These are phyloP conservation scores for Tephrocybe sp. DNA, from an alignment of 768 basidiomycete genomes.

Conservation along the genomic window DNA sequence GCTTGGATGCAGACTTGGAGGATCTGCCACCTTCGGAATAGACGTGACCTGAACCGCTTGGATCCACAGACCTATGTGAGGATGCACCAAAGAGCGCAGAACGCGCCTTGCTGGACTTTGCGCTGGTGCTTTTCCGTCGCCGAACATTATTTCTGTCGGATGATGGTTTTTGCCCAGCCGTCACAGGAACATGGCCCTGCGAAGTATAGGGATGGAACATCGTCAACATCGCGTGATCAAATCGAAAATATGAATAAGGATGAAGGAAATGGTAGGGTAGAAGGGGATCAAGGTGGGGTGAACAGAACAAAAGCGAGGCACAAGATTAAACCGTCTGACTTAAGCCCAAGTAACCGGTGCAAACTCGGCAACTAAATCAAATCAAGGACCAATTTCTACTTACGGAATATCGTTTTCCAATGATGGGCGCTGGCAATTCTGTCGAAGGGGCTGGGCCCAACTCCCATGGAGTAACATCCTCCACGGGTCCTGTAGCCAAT, in stretches of 20 bases:
- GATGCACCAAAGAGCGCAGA: conserved; percentile 17
- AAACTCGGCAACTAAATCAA: conserved; percentile 11
- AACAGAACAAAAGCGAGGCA: conserved; percentile 5
- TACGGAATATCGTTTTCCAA: conserved; percentile 19
- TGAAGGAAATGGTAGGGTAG: conserved; percentile 1
- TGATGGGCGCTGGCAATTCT: conserved; percentile 3
- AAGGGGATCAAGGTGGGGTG: neutral
- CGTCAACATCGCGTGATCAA: conserved; percentile 14
- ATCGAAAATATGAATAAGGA: neutral
- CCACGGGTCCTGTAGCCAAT: conserved; percentile 23
- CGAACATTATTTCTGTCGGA: conserved; percentile 26
- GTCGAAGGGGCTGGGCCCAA: conserved; percentile 19
- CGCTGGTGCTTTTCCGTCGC: conserved; percentile 31
- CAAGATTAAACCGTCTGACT: conserved; percentile 2
- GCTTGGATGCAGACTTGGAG: conserved; percentile 13
- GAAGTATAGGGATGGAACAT: conserved; percentile 8
- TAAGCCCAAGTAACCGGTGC: conserved; percentile 10
- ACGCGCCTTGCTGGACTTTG: conserved; percentile 22
- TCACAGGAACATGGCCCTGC: conserved; percentile 27
- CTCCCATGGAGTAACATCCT: conserved; percentile 32
- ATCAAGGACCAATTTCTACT: conserved; percentile 14
- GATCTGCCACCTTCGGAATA: neutral
- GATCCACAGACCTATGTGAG: conserved; percentile 7
- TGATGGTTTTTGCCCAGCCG: conserved; percentile 21
- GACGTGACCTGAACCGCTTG: neutral